Evolutionary conservation across 306 rosid genomes (phyloP).

Genomic region (Prosopis cineraria): DNA sequence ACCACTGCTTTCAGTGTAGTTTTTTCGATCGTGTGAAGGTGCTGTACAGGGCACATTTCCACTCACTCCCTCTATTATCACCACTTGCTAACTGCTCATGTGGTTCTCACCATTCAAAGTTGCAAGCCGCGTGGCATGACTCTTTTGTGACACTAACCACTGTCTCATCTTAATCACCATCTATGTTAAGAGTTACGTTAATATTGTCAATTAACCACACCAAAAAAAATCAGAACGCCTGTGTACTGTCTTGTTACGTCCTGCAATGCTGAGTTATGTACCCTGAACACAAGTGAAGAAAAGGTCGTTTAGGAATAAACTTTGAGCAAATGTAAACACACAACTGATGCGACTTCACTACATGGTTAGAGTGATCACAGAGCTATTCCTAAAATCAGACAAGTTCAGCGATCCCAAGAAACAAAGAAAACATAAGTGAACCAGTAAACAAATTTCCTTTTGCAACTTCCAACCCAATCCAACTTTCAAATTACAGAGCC

Average conservation of each 20-base stretch:
- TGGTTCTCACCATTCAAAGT: conserved; percentile 30
- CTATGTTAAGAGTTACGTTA: too few species aligned
- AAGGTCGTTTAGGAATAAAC: conserved; percentile 21
- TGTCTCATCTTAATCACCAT: too few species aligned
- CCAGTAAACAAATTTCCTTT: conserved; percentile 41
- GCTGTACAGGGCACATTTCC: conserved; percentile 29
- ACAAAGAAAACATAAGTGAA: conserved; percentile 36
- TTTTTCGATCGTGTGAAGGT: conserved; percentile 25
- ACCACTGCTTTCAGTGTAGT: conserved; percentile 40
- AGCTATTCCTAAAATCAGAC: conserved; percentile 39
- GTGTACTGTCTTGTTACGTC: too few species aligned
- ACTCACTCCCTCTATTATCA: conserved; percentile 13
- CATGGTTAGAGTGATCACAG: conserved; percentile 44
- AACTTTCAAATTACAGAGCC: conserved; percentile 40
- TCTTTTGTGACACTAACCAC: neutral
- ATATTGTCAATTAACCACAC: too few species aligned
- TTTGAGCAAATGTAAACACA: conserved; percentile 30
- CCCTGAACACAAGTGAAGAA: neutral
- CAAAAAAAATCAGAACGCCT: too few species aligned
- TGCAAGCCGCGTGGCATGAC: conserved; percentile 38
- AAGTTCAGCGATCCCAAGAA: conserved; percentile 3
- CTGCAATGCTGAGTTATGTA: too few species aligned
- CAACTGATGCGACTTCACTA: conserved; percentile 34
- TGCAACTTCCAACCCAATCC: conserved; percentile 37
- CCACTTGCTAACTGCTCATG: conserved; percentile 29